A percentile compares a stretch with the other conserved stretches of the same genome.
Conservation (phyloP, 768 basidiomycete species). For the Boletus speciosus region DNA sequence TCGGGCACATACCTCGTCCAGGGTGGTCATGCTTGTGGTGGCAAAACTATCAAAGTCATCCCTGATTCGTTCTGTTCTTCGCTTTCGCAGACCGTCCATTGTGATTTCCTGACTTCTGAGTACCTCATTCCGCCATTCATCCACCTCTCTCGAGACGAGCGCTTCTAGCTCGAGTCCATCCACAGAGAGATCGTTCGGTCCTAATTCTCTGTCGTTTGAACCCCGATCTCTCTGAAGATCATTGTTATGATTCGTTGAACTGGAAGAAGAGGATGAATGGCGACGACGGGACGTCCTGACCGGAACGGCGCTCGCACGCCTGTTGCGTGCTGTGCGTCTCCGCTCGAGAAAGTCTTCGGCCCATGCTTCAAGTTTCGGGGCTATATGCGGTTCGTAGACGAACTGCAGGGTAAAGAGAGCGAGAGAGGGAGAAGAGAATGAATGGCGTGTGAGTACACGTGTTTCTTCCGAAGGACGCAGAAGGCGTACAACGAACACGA, state of each 20-base stretch:
- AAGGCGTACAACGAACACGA: background rate
- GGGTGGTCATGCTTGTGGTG: constrained; percentile 22
- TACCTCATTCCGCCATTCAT: constrained; percentile 50
- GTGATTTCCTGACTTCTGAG: constrained; percentile 28
- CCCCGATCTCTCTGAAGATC: background rate
- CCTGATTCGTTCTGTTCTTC: constrained; percentile 3
- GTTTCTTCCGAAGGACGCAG: constrained; percentile 3
- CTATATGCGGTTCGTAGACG: constrained; percentile 68
- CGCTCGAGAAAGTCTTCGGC: constrained; percentile 32
- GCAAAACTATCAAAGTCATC: constrained; percentile 18
- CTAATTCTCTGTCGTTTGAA: constrained; percentile 6
- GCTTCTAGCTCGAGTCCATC: constrained; percentile 48
- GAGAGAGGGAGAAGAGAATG: background rate
- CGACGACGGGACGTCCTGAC: constrained; percentile 18
- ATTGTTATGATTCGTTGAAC: constrained; percentile 4
- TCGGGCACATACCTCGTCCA: constrained; percentile 47
- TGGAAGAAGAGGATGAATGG: constrained; percentile 9
- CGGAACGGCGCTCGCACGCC: constrained; percentile 24
- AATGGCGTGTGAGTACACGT: constrained; percentile 20
- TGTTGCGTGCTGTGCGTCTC: constrained; percentile 28
- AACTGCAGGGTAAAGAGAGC: constrained; percentile 37
- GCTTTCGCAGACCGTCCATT: constrained; percentile 1
- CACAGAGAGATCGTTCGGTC: constrained; percentile 12
- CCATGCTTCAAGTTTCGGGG: constrained; percentile 53
- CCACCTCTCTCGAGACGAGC: constrained; percentile 48